Conservation (phyloP, 1,284 basidiomycete genomes). For the Trametes polyzona region DNA sequence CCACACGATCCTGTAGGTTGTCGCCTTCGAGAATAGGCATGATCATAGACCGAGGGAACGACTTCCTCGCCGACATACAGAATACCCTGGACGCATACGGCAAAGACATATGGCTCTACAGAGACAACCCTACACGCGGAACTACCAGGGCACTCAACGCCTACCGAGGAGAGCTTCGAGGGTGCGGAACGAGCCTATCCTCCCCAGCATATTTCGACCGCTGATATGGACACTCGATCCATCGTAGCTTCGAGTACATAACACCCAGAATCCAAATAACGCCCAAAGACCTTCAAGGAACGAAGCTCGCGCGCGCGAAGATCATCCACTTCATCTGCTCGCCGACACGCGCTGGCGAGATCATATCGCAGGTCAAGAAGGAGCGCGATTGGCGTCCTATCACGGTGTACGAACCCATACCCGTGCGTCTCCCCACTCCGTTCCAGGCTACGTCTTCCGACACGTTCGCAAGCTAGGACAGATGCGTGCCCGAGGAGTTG, state of each 20-base stretch:
- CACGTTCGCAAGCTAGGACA: constrained; percentile 50
- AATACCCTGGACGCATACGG: constrained; percentile 67
- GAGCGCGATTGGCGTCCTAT: constrained; percentile 63
- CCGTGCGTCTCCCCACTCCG: constrained; percentile 49
- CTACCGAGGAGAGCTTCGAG: constrained; percentile 75
- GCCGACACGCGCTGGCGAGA: constrained; percentile 67
- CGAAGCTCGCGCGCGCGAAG: constrained; percentile 55
- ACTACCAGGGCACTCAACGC: constrained; percentile 82
- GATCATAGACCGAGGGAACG: constrained; percentile 83
- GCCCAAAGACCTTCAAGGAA: constrained; percentile 67
- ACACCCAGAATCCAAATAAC: constrained; percentile 75
- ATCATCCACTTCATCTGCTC: constrained; percentile 89
- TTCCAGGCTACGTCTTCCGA: not conserved
- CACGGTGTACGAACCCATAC: constrained; percentile 86
- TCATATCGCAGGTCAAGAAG: constrained; percentile 65
- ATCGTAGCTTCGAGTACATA: constrained; percentile 79
- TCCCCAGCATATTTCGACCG: not conserved
- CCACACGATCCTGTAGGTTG: constrained; percentile 54
- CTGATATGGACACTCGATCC: not conserved
- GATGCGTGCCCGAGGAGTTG: constrained; percentile 80
- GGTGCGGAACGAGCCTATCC: constrained; percentile 46
- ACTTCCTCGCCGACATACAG: constrained; percentile 72
- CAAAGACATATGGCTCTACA: constrained; percentile 79
- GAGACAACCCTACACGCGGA: constrained; percentile 53
- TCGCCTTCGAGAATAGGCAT: constrained; percentile 69